Evolutionary conservation across 768 basidiomycete species (phyloP).

Genomic region (Calocybe gangraenosa): DNA sequence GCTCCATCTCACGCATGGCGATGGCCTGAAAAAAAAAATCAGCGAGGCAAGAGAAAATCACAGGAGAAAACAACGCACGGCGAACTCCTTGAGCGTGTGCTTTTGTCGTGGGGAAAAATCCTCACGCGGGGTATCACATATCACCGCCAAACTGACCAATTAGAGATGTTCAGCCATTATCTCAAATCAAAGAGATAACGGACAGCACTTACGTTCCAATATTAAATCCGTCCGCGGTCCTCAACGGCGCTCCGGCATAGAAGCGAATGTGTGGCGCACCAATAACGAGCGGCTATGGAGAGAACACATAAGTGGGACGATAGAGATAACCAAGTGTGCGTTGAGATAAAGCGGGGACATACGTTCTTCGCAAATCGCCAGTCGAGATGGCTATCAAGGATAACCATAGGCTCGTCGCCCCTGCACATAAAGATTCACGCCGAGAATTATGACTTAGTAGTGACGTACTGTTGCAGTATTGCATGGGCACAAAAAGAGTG

Average conservation of each 20-base stretch:
- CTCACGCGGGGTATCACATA: slow-evolving; percentile 76
- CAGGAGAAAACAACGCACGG: slow-evolving; percentile 36
- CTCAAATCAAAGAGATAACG: background rate
- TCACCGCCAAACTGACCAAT: slow-evolving; percentile 62
- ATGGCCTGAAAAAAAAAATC: slow-evolving; percentile 48
- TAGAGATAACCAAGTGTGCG: slow-evolving; percentile 1
- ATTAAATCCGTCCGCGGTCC: slow-evolving; percentile 88
- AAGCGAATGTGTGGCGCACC: slow-evolving; percentile 73
- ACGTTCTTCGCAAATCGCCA: slow-evolving; percentile 91
- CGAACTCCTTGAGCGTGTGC: slow-evolving; percentile 93
- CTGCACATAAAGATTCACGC: slow-evolving; percentile 29
- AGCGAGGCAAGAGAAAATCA: background rate
- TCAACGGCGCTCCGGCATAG: slow-evolving; percentile 87
- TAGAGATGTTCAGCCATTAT: background rate
- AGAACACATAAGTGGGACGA: background rate
- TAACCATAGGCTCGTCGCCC: slow-evolving; percentile 82
- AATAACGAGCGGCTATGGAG: slow-evolving; percentile 60
- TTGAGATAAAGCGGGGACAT: slow-evolving; percentile 19
- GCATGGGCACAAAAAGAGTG: slow-evolving; percentile 82
- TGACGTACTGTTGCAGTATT: slow-evolving; percentile 66
- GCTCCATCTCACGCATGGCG: slow-evolving; percentile 91
- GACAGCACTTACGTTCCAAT: slow-evolving; percentile 62
- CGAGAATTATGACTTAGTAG: background rate
- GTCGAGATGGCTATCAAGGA: slow-evolving; percentile 74
- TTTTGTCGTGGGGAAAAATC: slow-evolving; percentile 88